Evolutionary conservation across 1,284 basidiomycete species (phyloP).

Genomic region (Ustilago shanxiensis): DNA sequence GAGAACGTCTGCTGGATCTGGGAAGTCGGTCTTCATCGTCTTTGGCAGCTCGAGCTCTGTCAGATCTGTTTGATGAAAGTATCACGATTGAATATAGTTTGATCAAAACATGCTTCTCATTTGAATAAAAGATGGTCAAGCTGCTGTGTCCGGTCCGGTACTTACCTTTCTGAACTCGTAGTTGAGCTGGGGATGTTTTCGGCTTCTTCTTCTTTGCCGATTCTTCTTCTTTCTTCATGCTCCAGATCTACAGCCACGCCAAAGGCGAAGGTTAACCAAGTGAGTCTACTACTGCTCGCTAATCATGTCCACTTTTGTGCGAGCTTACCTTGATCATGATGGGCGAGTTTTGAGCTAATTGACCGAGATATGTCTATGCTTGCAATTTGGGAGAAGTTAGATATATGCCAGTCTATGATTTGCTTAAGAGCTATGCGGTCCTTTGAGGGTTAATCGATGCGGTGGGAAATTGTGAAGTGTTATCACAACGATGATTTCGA

Average conservation of each 20-base stretch:
- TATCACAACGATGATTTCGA: background rate
- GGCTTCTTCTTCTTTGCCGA: slow-evolving; percentile 65
- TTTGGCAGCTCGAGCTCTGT: slow-evolving; percentile 95
- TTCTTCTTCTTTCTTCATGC: slow-evolving; percentile 68
- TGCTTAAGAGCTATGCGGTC: background rate
- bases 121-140: background rate
- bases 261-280: background rate
- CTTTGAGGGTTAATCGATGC: background rate
- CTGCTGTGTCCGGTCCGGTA: background rate
- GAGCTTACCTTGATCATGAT: slow-evolving; percentile 45
- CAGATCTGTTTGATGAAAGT: slow-evolving; percentile 76
- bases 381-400: background rate
- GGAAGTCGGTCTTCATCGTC: slow-evolving; percentile 95
- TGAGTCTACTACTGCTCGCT: background rate
- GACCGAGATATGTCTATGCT: background rate
- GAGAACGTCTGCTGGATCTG: slow-evolving; percentile 90
- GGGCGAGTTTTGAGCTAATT: background rate
- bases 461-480: background rate
- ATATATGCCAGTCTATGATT: background rate
- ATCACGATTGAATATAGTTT: background rate
- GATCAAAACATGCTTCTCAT: background rate
- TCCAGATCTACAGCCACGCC: slow-evolving; percentile 58
- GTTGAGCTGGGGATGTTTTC: slow-evolving; percentile 95
- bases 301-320: background rate
- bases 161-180: slow-evolving; percentile 97